phyloP scores from a whole-genome alignment of 2,329 filamentous ascomycete species.

The Monilinia fructigena region DNA sequence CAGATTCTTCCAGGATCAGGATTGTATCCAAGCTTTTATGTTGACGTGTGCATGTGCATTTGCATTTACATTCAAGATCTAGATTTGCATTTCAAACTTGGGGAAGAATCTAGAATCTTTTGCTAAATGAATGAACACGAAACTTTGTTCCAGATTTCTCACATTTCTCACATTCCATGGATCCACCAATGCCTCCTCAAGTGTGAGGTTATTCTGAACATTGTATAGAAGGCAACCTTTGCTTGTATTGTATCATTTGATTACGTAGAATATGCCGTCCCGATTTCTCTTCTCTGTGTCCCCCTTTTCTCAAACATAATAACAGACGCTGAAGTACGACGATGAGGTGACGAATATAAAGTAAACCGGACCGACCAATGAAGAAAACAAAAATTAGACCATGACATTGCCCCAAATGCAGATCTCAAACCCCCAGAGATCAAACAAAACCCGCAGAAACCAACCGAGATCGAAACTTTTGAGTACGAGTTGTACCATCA shows the following conservation, averaged over 20 bases:
- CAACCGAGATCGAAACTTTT: conserved; percentile 31
- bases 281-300: conserved; percentile 18
- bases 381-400: conserved; percentile 28
- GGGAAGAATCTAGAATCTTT: conserved; percentile 4
- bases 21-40: conserved; percentile 21
- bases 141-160: neutral
- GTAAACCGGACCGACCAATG: conserved; percentile 21
- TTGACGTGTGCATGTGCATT: conserved; percentile 10
- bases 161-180: neutral
- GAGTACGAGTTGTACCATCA: conserved; percentile 25
- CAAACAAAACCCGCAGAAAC: conserved; percentile 25
- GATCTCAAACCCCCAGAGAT: conserved; percentile 22
- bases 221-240: conserved; percentile 8
- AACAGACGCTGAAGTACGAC: conserved; percentile 27
- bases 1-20: conserved; percentile 12
- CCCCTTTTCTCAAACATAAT: conserved; percentile 23
- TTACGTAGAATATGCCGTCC: conserved; percentile 32
- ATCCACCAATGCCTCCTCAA: neutral
- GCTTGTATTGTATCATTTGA: conserved; percentile 26
- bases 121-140: neutral
- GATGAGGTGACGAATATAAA: conserved; percentile 20
- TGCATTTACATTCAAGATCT: neutral
- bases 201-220: neutral
- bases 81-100: neutral
- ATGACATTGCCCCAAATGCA: conserved; percentile 32